Base-by-base conservation (phyloP, 2,329 filamentous ascomycete genomes). In the Diaporthe australafricana region DNA sequence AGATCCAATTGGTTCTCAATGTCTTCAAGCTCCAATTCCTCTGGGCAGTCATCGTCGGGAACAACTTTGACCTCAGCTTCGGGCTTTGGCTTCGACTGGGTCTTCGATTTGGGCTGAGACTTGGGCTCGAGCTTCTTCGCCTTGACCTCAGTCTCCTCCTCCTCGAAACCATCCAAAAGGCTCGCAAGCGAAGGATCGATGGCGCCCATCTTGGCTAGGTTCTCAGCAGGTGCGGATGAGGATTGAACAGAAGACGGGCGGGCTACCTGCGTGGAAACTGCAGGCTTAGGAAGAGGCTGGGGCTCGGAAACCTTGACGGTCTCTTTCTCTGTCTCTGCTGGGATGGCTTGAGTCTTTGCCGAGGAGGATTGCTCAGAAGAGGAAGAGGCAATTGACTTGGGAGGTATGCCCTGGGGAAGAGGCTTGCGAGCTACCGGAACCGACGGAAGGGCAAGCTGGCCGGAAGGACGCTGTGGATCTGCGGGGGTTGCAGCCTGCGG, bases 241-340 rank as follows among this genome's bases (percentile, higher is more conserved):
- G 60, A 25, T 63, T 63, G 60, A 63, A 27, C 40, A 47, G 57
- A 62, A n/a, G 56, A 60, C 56, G 22, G 20, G 16, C 16, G n/a
- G 56, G 56, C 17, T n/a, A 40, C 5, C 55, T 57, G 55, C n/a
- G 35, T 25, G 35, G n/a, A 32, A 57, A n/a, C 56, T 30, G 35
- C 55, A 40, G 55, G n/a, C 57, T 62, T 22, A 6, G 38, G 25
- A 14, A n/a, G 40, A 47, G 57, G 57, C 56, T 62, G 40, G 38
- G 56, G 30, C 35, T 5, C 27, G n/a, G 56, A 27, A 16, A 35
- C 14, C 22, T 12, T 42, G 8, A 14, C 16, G 17, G 22, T 60
- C 55, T n/a, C n/a, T 38, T 60, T 20, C 55, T 60, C 42, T 22
- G 17, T 42, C 35, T 60, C 55, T 42, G 35, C 22, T 42, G 55